Percentiles rank a stretch among this genome's conserved stretches.
phyloP scores from a whole-genome alignment of 441 rosid genomes.

The Manihot esculenta region DNA sequence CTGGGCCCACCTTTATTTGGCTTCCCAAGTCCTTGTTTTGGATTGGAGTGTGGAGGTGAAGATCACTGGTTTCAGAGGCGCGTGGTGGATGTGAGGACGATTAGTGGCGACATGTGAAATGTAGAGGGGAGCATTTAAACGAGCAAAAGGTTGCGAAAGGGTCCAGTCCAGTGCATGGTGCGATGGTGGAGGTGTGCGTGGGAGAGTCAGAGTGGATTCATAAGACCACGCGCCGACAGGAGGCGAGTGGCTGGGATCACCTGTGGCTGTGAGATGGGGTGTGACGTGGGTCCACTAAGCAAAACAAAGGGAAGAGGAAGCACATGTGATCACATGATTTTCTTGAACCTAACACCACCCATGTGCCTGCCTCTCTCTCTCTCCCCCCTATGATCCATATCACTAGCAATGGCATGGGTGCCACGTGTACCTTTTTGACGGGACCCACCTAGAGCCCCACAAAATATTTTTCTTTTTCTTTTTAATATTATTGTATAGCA shows the following conservation, averaged over 20 bases:
- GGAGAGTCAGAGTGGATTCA: neutral
- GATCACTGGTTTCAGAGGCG: neutral
- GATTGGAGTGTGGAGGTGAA: slow-evolving; percentile 6
- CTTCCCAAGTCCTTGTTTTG: slow-evolving; percentile 27
- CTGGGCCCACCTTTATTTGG: slow-evolving; percentile 32
- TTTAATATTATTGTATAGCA: too few relatives aligned
- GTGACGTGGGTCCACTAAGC: slow-evolving; percentile 25
- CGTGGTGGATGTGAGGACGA: neutral
- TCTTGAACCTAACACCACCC: slow-evolving; percentile 50
- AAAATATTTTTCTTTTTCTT: slow-evolving; percentile 21
- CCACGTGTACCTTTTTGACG: slow-evolving; percentile 40
- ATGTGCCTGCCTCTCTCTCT: slow-evolving; percentile 36
- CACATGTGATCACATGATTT: slow-evolving; percentile 71
- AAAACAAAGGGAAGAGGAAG: slow-evolving; percentile 27
- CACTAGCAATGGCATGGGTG: slow-evolving; percentile 33
- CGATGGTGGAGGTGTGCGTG: neutral
- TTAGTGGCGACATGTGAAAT: neutral
- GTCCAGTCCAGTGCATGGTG: neutral
- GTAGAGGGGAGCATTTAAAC: neutral
- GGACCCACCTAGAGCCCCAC: slow-evolving; percentile 38
- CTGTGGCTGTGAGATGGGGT: slow-evolving; percentile 9
- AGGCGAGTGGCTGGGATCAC: neutral
- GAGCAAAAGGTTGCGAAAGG: neutral
- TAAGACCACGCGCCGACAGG: neutral
- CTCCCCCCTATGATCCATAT: slow-evolving; percentile 27